phyloP scores from a whole-genome alignment of 306 rosid species.

The Hippophae tibetana region DNA sequence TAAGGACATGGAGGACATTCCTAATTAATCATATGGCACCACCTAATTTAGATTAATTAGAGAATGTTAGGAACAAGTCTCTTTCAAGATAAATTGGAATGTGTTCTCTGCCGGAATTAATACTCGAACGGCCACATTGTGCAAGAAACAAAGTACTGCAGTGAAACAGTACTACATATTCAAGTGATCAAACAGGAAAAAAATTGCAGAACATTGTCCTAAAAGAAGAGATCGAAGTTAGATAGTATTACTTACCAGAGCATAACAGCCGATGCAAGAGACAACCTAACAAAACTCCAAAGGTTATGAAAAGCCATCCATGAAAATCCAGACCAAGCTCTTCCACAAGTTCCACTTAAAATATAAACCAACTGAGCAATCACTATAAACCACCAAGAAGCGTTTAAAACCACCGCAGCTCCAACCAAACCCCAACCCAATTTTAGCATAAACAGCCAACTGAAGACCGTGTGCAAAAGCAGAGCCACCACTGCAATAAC shows the following conservation, averaged over 20 bases:
- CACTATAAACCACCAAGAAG: conserved; percentile 71
- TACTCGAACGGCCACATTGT: too few relatives aligned
- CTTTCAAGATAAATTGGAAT: too few relatives aligned
- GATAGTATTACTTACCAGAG: conserved; percentile 37
- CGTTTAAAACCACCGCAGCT: conserved; percentile 57
- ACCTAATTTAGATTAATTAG: too few relatives aligned
- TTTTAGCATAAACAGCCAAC: conserved; percentile 66
- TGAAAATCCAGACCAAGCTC: conserved; percentile 78
- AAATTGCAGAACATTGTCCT: background rate
- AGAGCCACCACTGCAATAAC: conserved; percentile 46
- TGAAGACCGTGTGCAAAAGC: conserved; percentile 47
- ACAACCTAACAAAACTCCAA: conserved; percentile 57
- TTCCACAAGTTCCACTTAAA: conserved; percentile 45
- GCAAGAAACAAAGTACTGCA: too few relatives aligned
- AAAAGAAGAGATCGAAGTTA: too few relatives aligned
- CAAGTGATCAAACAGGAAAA: background rate
- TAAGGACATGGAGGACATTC: too few relatives aligned
- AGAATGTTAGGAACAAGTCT: too few relatives aligned
- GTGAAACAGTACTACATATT: too few relatives aligned
- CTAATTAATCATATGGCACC: too few relatives aligned
- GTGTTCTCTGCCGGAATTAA: too few relatives aligned
- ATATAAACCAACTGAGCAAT: conserved; percentile 53
- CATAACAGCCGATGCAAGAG: conserved; percentile 76
- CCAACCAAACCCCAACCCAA: conserved; percentile 65
- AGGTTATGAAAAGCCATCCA: conserved; percentile 57